Base-by-base conservation (phyloP, 2,329 filamentous ascomycete genomes). In the Fusarium anguioides region DNA sequence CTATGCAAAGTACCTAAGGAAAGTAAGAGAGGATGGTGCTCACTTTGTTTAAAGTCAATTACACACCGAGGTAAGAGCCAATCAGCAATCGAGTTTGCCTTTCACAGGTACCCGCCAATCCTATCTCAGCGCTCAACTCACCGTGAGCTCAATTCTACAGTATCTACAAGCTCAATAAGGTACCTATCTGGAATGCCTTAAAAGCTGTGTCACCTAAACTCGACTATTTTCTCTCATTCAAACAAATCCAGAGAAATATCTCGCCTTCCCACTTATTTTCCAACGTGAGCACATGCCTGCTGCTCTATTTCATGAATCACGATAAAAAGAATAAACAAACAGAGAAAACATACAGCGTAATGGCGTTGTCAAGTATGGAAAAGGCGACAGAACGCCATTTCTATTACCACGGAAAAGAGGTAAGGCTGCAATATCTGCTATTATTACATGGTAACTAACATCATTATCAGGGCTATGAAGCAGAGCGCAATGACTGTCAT, bases 401-500 rank as follows among this genome's bases (percentile, higher is more conserved):
- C 65, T 85, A 82, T 69, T 62, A 79, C 21, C 85, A 87, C 47
- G 81, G 81, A 26, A 73, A 79, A 42, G 66, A 71, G 48, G 81
- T 76, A 66, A 46, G 63, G 41, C 23, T 15, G 9, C 15, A 8
- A 20, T 8, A 4, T 3, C 40, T 18, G 26, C 21, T 14, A 8
- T 17, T 27, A 15, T n/a, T 8, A 12, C 37, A n/a, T 29, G 36
- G 66, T 29, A 64, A 44, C 26, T 42, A 9, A 23, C 18, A 12
- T 18, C 6, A 7, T 59, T 18, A n/a, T 2, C 5, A 83, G 79
- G 74, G 75, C 40, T 68, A 70, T 17, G 70, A 78, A 18, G 75
- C 75, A 6, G 81, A 85, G 48, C 80, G 80, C 47, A 54, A 70
- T 3, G 66, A 74, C n/a, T 90, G 87, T 65, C 87, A 89, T 68